phyloP scores from a whole-genome alignment of 768 basidiomycete species.

The Leucosporidium creatinivorum region DNA sequence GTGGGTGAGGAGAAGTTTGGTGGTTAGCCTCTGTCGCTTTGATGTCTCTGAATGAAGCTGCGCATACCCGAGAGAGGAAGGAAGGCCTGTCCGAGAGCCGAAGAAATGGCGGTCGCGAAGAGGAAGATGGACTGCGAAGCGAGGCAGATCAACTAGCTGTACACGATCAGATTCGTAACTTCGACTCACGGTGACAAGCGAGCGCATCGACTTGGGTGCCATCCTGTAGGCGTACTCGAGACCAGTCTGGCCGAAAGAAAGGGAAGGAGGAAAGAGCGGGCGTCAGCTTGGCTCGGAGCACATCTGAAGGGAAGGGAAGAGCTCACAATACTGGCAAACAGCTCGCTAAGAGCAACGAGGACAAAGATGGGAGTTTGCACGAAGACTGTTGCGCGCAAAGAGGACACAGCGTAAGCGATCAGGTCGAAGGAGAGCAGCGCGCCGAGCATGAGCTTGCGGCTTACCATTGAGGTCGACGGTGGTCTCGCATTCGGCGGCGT shows the following conservation, averaged over 20 bases:
- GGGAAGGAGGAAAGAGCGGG: too few relatives aligned
- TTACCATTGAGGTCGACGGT: slow-evolving; percentile 32
- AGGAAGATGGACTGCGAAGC: slow-evolving; percentile 14
- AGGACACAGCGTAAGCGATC: too few relatives aligned
- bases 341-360: slow-evolving; percentile 56
- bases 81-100: slow-evolving; percentile 40
- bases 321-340: slow-evolving; percentile 51
- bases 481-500: slow-evolving; percentile 34
- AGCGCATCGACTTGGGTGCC: slow-evolving; percentile 79
- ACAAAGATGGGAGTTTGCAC: slow-evolving; percentile 35
- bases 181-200: slow-evolving; percentile 58
- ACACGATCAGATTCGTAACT: too few relatives aligned
- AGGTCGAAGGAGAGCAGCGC: too few relatives aligned
- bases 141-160: too few relatives aligned
- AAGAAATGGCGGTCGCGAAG: slow-evolving; percentile 11
- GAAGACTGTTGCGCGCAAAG: too few relatives aligned
- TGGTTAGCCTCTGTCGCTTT: too few relatives aligned
- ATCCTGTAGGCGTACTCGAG: slow-evolving; percentile 81
- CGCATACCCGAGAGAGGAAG: slow-evolving; percentile 50
- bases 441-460: too few relatives aligned
- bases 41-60: too few relatives aligned
- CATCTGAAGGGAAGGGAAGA: slow-evolving; percentile 42
- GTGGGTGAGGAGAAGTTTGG: too few relatives aligned
- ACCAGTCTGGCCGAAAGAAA: slow-evolving; percentile 50
- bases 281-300: too few relatives aligned